Base-by-base conservation (phyloP, 2,329 filamentous ascomycete genomes). In the Alternaria sp. region DNA sequence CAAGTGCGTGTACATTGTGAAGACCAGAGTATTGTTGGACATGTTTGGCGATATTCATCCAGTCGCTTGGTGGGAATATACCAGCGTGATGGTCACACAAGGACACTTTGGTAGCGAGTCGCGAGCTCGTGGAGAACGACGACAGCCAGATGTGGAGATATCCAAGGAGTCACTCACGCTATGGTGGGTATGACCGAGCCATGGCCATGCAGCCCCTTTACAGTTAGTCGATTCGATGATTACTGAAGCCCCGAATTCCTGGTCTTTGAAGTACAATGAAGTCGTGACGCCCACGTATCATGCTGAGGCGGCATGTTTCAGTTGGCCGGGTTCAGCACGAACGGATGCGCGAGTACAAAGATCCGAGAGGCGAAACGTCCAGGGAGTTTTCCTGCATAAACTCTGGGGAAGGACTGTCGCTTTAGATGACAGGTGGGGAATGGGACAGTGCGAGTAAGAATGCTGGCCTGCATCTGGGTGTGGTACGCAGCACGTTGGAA, bases 341-440 rank as follows among this genome's bases (percentile, higher is more conserved):
- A 62, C 30, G 63, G 60, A 51, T 54, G 57, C 21, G 47, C 37
- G 33, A 59, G 18, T 26, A 23, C 15, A 53, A 18, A 37, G 55
- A 46, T 41, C 54, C 54, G 62, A 64, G 51, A 50, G 45, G 46
- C 50, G 59, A 63, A 61, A 65, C 54, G 50, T 56, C 51, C 53
- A 54, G 28, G 64, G 43, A 43, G 18, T 53, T 21, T 41, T 51
- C 56, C 11, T 64, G 61, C 37, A 50, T 33, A 50, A 23, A 37
- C 11, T 45, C 37, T 53, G 57, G 47, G 56, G 58, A 58, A 47
- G 51, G 37, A 45, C 44, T 64, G 58, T 58, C 28, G 49, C 49
- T 53, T 59, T 44, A 61, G 46, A 55, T 57, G 57, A 41, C 60
- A 45, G 41, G 55, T 58, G 63, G 57, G 44, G 50, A 43, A 55